phyloP scores from a whole-genome alignment of 768 basidiomycete species.

The Thelephora ganbajun region DNA sequence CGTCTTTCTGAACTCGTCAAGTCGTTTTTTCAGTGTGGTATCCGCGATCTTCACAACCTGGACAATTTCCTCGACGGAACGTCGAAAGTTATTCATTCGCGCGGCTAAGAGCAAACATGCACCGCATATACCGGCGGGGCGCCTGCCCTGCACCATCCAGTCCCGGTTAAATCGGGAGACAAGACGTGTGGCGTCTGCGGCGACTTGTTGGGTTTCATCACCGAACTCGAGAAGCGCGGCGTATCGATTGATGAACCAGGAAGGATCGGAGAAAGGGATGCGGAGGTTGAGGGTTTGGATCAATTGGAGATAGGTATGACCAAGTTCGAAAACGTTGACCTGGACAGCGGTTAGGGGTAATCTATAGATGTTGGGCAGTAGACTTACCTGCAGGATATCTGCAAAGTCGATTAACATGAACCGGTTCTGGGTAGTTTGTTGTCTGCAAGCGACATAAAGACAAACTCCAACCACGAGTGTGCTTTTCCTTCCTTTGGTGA shows the following conservation, averaged over 20 bases:
- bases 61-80: slow-evolving; percentile 89
- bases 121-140: slow-evolving; percentile 95
- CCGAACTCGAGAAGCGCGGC: slow-evolving; percentile 92
- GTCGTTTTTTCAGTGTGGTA: slow-evolving; percentile 79
- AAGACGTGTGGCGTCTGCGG: slow-evolving; percentile 85
- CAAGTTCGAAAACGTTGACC: slow-evolving; percentile 97
- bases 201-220: slow-evolving; percentile 83
- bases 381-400: slow-evolving; percentile 73
- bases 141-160: slow-evolving; percentile 93
- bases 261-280: slow-evolving; percentile 85
- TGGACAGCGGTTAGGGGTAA: slow-evolving; percentile 16
- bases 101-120: slow-evolving; percentile 91
- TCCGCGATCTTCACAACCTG: slow-evolving; percentile 99
- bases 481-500: slow-evolving; percentile 85
- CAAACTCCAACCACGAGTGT: slow-evolving; percentile 93
- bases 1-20: slow-evolving; percentile 91
- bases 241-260: slow-evolving; percentile 93
- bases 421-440: slow-evolving; percentile 69
- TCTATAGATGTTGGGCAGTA: not conserved
- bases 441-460: slow-evolving; percentile 84
- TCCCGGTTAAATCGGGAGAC: slow-evolving; percentile 91
- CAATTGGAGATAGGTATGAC: slow-evolving; percentile 90
- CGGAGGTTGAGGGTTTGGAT: slow-evolving; percentile 77
- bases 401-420: slow-evolving; percentile 99
- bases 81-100: slow-evolving; percentile 94